Percentiles rank a stretch among this genome's conserved stretches.
Conservation (phyloP, 345 rosid genomes). For the Aquilaria malaccensis region DNA sequence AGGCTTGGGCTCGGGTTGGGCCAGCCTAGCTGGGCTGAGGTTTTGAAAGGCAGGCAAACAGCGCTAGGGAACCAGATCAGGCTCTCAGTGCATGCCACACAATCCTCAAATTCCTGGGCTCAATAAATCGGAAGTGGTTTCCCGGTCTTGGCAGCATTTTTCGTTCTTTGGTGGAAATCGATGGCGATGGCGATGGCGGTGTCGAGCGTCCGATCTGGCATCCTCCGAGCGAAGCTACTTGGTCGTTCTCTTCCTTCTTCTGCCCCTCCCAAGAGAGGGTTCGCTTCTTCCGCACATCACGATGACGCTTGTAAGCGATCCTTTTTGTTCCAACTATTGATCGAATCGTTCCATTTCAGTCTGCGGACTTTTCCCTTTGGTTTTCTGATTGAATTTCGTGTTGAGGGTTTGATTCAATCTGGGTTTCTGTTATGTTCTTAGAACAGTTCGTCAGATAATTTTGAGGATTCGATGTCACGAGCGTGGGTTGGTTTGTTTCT, state of each 20-base stretch:
- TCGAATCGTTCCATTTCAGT: not conserved
- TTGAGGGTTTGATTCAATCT: conserved; percentile 2
- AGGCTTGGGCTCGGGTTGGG: too few species aligned
- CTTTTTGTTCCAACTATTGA: conserved; percentile 8
- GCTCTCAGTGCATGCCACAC: conserved; percentile 6
- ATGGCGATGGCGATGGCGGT: not conserved
- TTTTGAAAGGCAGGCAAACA: too few species aligned
- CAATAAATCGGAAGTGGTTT: not conserved
- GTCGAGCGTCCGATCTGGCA: conserved; percentile 52
- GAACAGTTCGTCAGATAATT: too few species aligned
- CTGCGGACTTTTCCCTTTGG: not conserved
- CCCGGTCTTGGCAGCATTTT: not conserved
- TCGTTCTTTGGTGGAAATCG: not conserved
- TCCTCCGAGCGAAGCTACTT: conserved; percentile 52
- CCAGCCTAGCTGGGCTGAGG: too few species aligned
- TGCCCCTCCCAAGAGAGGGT: conserved; percentile 49
- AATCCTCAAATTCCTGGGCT: not conserved
- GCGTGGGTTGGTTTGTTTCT: not conserved
- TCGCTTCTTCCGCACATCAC: conserved; percentile 64
- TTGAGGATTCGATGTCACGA: too few species aligned
- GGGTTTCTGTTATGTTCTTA: not conserved
- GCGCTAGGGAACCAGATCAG: not conserved
- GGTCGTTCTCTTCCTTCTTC: conserved; percentile 44
- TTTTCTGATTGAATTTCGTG: conserved; percentile 11
- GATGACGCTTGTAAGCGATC: conserved; percentile 61